Conservation (phyloP, 2,329 filamentous ascomycete genomes). For the Macrophomina phaseolina region DNA sequence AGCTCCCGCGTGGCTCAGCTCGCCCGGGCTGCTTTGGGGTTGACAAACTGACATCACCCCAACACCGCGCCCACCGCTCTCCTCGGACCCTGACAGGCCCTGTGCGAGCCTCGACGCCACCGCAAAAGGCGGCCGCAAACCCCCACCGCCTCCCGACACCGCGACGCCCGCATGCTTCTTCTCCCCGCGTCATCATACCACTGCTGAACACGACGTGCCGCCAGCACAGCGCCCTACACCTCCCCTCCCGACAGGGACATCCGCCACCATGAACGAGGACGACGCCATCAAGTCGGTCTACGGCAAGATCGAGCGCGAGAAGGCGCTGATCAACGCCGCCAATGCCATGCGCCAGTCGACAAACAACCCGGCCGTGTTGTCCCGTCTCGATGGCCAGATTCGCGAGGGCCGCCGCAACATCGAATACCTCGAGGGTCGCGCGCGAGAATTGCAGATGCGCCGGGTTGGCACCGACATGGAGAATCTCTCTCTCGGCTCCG, state of each 20-base stretch:
- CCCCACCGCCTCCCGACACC: background rate
- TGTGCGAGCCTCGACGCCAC: conserved; percentile 5
- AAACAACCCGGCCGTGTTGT: conserved; percentile 88
- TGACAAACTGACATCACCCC: conserved; percentile 25
- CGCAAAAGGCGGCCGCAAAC: background rate
- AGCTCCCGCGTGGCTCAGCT: conserved; percentile 24
- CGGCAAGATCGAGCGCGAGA: conserved; percentile 97
- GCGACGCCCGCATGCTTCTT: conserved; percentile 15
- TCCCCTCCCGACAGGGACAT: conserved; percentile 4
- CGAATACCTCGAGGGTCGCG: conserved; percentile 91
- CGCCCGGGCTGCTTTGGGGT: conserved; percentile 21
- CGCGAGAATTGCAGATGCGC: conserved; percentile 86
- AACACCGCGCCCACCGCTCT: conserved; percentile 13
- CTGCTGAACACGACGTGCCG: conserved; percentile 25
- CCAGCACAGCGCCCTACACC: conserved; percentile 15
- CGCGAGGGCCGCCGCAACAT: conserved; percentile 92
- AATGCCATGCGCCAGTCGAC: conserved; percentile 96
- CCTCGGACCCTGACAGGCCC: conserved; percentile 15
- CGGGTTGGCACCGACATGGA: conserved; percentile 72
- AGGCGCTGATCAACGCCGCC: conserved; percentile 90
- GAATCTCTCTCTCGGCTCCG: conserved; percentile 67
- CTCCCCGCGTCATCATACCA: conserved; percentile 26
- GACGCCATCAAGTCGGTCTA: conserved; percentile 77
- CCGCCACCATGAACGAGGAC: conserved; percentile 63
- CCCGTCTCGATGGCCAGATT: conserved; percentile 90